Evolutionary conservation across 176 grass and related monocot species (phyloP), one percentile per base, ranked within the genome.

Genomic region (Bothriochloa decipiens): DNA sequence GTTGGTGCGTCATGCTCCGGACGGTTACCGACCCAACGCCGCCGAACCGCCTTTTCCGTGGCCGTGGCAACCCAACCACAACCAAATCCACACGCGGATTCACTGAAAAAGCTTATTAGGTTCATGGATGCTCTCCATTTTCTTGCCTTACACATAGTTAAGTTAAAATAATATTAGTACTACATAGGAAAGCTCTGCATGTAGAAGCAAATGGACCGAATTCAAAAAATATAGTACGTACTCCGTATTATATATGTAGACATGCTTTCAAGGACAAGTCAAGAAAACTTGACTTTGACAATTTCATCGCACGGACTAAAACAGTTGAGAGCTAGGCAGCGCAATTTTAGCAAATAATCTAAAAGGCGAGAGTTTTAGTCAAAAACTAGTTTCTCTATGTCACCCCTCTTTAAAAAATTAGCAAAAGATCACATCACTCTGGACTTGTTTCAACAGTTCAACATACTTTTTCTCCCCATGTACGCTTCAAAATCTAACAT

Each of bases 1-100:
- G 86, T 72, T 78, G 53, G 28, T 40, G 81, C 75, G 81, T 74
- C 67, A 53, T 52, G 16, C 29, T 72, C 80, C 65, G 75, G 80
- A 77, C 65, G 41, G 86, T 72, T 71, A 64, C 73, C 86, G 65
- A 26, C 67, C 68, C 73, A 65, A 3, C 17, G 70, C 17, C 6
- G 39, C 52, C 39, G 17, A 65, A 52, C 28, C 42, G 10, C 12
- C 41, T 65, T 74, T 74, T 20, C 8, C 11, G 52, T 17, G 11
- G 22, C 11, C 7, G 40, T 37, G 17, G 55, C 70, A 17, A 16
- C 23, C 25, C 40, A 46, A 47, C 60, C 60, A 33, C 25, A 29
- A 46, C 39, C 15, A 45, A 79, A 65, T 43, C 58, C 25, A 79
- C 57, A 62, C 61, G 36, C 4, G 37, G 57, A 45, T 64, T 45